A percentile compares a stretch with the other conserved stretches of the same genome.
These are phyloP conservation scores for Cyberlindnera sargentensis DNA, from an alignment of 805 yeast species.

Conservation along the genomic window DNA sequence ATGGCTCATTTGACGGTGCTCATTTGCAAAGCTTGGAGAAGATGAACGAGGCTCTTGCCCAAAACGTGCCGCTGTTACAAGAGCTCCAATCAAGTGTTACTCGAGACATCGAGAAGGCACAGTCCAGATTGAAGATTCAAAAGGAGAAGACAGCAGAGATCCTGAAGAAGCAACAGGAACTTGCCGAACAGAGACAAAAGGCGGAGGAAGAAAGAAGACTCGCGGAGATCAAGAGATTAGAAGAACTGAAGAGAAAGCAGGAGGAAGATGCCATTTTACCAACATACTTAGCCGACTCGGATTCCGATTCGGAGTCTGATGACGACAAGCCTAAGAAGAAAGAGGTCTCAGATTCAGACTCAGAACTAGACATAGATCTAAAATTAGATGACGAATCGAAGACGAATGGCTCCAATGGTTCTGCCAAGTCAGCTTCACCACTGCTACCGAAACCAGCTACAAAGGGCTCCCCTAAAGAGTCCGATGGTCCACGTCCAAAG, in stretches of 20 bases:
- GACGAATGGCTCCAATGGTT: too few relatives aligned
- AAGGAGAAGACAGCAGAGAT: conserved; percentile 12
- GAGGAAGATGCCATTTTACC: conserved; percentile 18
- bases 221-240: conserved; percentile 4
- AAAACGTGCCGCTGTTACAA: conserved; percentile 11
- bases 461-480: background rate
- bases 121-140: conserved; percentile 6
- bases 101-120: conserved; percentile 7
- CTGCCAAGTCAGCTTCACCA: background rate
- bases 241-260: conserved; percentile 5
- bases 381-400: background rate
- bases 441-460: background rate
- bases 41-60: conserved; percentile 7
- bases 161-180: conserved; percentile 8
- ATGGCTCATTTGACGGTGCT: conserved; percentile 12
- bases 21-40: conserved; percentile 5
- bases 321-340: background rate
- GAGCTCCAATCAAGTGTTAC: conserved; percentile 13
- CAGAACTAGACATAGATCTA: background rate
- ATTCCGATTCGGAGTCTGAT: conserved; percentile 1
- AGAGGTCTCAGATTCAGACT: background rate
- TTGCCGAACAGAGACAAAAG: conserved; percentile 7
- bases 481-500: conserved; percentile 1
- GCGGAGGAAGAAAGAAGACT: conserved; percentile 4
- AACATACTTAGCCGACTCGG: conserved; percentile 14